Conservation (phyloP, 2,329 filamentous ascomycete species). For the Neofusicoccum sp. region DNA sequence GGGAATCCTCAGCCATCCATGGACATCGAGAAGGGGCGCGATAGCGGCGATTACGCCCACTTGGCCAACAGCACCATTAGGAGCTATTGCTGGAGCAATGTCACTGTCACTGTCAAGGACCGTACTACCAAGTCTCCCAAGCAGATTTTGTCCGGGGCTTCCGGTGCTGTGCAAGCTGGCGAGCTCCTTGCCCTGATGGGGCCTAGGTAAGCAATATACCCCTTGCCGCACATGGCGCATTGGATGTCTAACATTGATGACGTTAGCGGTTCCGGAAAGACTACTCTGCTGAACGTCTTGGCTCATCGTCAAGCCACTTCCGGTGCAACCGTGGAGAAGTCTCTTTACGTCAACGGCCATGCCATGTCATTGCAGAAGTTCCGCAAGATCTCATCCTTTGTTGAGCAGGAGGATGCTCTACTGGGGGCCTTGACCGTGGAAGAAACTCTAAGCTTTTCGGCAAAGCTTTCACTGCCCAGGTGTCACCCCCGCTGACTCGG, state of each 20-base stretch:
- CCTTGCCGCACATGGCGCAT: not conserved
- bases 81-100: slow-evolving; percentile 66
- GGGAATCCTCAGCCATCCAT: not conserved
- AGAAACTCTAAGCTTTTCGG: slow-evolving; percentile 79
- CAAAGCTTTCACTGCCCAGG: slow-evolving; percentile 62
- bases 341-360: slow-evolving; percentile 65
- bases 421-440: slow-evolving; percentile 78
- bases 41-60: slow-evolving; percentile 50
- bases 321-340: slow-evolving; percentile 56
- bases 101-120: slow-evolving; percentile 75
- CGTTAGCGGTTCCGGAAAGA: slow-evolving; percentile 68
- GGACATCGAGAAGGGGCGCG: slow-evolving; percentile 51
- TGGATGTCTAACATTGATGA: not conserved
- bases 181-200: slow-evolving; percentile 83
- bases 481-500: slow-evolving; percentile 21
- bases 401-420: slow-evolving; percentile 86
- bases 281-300: slow-evolving; percentile 79
- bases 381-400: slow-evolving; percentile 71
- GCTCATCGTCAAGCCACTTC: slow-evolving; percentile 62
- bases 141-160: slow-evolving; percentile 64
- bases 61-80: slow-evolving; percentile 66
- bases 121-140: slow-evolving; percentile 64
- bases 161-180: slow-evolving; percentile 67
- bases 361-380: slow-evolving; percentile 58
- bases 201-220: slow-evolving; percentile 54